phyloP scores from a whole-genome alignment of 2,329 filamentous ascomycete species.

The Diaporthe ilicicola region DNA sequence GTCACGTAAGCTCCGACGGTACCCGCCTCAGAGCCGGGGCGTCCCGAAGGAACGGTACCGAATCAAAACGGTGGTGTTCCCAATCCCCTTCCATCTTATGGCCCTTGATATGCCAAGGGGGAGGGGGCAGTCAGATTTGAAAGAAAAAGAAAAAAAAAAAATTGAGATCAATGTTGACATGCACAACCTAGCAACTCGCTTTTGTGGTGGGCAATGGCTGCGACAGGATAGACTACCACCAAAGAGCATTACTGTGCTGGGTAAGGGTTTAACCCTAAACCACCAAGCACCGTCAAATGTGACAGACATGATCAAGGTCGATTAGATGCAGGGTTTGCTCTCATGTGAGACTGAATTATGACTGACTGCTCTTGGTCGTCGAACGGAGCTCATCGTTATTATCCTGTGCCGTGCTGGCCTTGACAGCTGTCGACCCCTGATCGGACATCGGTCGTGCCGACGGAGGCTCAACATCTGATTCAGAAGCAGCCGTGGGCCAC shows the following conservation, averaged over 20 bases:
- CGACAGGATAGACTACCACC: background rate
- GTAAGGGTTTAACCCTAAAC: constrained; percentile 8
- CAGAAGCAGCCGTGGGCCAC: constrained; percentile 7
- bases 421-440: background rate
- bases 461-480: background rate
- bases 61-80: constrained; percentile 17
- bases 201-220: background rate
- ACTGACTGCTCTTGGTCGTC: background rate
- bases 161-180: no score
- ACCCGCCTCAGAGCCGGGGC: constrained; percentile 23
- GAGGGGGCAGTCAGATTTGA: background rate
- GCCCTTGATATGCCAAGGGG: background rate
- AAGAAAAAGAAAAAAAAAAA: no score
- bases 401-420: background rate
- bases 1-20: constrained; percentile 28
- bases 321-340: background rate
- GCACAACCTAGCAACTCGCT: no score
- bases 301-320: no score
- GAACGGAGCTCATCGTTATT: background rate
- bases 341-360: background rate
- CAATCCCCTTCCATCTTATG: background rate
- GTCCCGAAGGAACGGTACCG: constrained; percentile 21
- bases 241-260: no score
- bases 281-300: background rate
- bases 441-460: constrained; percentile 5